These are phyloP conservation scores for Thielaviopsis euricoi DNA, from an alignment of 2,329 filamentous ascomycete species.

Conservation along the genomic window DNA sequence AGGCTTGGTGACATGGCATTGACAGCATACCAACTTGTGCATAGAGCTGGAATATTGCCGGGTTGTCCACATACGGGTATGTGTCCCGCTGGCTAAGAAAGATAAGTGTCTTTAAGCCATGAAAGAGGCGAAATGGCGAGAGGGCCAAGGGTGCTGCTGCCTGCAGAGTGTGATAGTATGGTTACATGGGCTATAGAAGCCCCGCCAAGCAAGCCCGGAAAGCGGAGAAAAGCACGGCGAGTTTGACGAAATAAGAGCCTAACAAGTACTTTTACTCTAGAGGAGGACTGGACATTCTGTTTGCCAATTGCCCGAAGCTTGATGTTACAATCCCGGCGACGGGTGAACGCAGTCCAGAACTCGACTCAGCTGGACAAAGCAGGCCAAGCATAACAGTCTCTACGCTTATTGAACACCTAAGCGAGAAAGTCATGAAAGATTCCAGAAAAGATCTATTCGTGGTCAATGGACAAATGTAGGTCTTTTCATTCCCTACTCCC, in stretches of 20 bases:
- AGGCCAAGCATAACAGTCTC: constrained; percentile 40
- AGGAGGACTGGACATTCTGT: constrained; percentile 87
- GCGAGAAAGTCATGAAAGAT: constrained; percentile 71
- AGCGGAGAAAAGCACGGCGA: background rate
- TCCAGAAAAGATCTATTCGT: constrained; percentile 77
- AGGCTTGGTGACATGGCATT: background rate
- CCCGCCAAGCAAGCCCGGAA: background rate
- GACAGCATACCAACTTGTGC: background rate
- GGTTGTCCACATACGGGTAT: background rate
- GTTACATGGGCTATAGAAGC: background rate
- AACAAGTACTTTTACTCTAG: constrained; percentile 25
- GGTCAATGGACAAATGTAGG: constrained; percentile 74
- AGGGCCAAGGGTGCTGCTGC: no score
- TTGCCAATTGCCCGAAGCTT: constrained; percentile 65
- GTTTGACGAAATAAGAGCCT: background rate
- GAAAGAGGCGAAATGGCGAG: background rate
- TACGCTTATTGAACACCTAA: constrained; percentile 64
- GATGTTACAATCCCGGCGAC: constrained; percentile 48
- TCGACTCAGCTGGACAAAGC: constrained; percentile 37
- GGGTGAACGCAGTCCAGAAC: background rate
- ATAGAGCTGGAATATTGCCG: background rate
- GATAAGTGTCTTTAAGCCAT: background rate
- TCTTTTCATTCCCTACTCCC: constrained; percentile 14
- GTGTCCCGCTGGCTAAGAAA: background rate
- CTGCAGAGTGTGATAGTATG: background rate